phyloP scores from a whole-genome alignment of 2,329 filamentous ascomycete species.

The Epichloe coenophiala region DNA sequence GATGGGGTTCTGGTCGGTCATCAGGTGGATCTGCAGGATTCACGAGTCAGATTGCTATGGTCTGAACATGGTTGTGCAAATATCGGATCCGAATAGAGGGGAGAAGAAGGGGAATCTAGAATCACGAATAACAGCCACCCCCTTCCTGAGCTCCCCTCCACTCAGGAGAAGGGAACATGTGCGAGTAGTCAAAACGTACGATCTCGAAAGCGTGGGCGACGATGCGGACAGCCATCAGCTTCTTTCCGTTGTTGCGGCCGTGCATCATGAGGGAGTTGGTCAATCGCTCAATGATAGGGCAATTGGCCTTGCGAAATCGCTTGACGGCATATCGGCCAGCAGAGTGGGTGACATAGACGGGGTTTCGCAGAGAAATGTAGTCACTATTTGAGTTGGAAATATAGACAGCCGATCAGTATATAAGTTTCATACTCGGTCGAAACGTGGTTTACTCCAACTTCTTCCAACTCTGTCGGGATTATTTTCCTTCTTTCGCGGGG shows the following conservation, averaged over 20 bases:
- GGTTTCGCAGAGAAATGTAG: conserved; percentile 98
- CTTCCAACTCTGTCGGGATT: background rate
- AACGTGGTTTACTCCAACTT: background rate
- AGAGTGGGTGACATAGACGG: conserved; percentile 98
- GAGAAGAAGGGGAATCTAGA: no score
- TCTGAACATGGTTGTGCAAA: background rate
- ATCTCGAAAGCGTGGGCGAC: conserved; percentile 99
- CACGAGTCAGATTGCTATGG: conserved; percentile 14
- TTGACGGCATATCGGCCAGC: conserved; percentile 97
- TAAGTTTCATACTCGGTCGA: background rate
- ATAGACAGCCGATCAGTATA: conserved; percentile 20
- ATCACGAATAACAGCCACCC: no score
- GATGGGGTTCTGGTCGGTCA: conserved; percentile 99
- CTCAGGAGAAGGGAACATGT: no score
- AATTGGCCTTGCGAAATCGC: conserved; percentile 99
- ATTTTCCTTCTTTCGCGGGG: background rate
- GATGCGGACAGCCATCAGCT: conserved; percentile 99
- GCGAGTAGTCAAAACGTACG: conserved; percentile 45
- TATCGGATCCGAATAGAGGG: no score
- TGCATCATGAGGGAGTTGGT: conserved; percentile 99
- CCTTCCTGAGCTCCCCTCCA: no score
- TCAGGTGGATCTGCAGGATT: conserved; percentile 77
- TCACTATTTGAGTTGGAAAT: conserved; percentile 47
- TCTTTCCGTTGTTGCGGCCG: conserved; percentile 99
- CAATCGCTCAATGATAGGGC: conserved; percentile 99